Base-by-base conservation (phyloP, 2,329 filamentous ascomycete genomes). In the Fusarium sororula region DNA sequence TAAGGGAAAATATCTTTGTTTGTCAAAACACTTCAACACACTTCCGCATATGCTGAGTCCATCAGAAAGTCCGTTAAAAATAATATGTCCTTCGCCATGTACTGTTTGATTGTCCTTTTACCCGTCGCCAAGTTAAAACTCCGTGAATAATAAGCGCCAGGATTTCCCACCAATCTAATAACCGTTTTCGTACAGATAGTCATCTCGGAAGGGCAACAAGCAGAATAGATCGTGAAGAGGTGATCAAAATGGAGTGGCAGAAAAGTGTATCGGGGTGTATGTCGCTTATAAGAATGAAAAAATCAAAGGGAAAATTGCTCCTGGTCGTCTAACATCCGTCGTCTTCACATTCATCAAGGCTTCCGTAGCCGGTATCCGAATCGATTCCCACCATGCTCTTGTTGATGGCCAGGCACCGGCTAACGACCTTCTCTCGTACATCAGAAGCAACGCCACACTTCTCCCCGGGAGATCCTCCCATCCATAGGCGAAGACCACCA, bases 361-460 rank as follows among this genome's bases (percentile, higher is more conserved):
- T 90, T 54, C 85, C 89, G 79, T 91, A 91, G 13, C 90, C 90
- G 4, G 87, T 86, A 74, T 91, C 90, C 18, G 83, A 81, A 65
- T 90, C 87, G 86, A 91, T 90, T 14, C 90, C 89, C 13, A 90
- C 85, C 42, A 89, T 82, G 56, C 82, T 85, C 78, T 89, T 90
- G 20, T 87, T 89, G 41, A 91, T 85, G 17, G 80, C 77, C 24
- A 91, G 79, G 68, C 90, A 92, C 58, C 85, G 84, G 56, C 88
- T 85, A 7, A 91, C 86, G 74, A 91, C 85, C 70, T 84, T 83
- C 63, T 85, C 84, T 65, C 89, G 86, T n/a, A 89, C 80, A 20
- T 85, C 83, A 5, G 83, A 82, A 24, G 84, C 83, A n/a, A 92
- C 81, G 5, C 87, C 88, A 56, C 85, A 85, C 63, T 84, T 85